Conservation (phyloP, 2,329 filamentous ascomycete genomes). For the Fusarium gaditjirri region DNA sequence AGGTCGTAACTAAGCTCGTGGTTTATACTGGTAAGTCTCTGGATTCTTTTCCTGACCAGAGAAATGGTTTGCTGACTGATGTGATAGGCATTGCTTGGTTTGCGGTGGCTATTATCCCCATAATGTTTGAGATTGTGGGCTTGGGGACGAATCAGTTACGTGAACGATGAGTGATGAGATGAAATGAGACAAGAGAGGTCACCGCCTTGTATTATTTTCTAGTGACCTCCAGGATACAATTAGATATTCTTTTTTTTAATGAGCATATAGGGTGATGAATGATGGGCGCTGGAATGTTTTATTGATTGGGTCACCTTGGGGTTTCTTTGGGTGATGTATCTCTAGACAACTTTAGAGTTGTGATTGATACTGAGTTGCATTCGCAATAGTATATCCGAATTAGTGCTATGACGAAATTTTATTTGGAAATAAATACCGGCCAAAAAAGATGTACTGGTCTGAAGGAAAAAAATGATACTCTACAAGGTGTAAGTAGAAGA, state of each 20-base stretch:
- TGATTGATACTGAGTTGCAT: constrained; percentile 1
- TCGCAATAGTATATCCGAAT: too few relatives aligned
- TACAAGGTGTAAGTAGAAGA: neutral
- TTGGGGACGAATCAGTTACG: constrained; percentile 56
- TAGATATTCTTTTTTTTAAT: constrained; percentile 36
- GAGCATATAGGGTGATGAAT: constrained; percentile 39
- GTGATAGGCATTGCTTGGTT: constrained; percentile 81
- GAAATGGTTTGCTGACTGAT: neutral
- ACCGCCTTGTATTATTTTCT: constrained; percentile 9
- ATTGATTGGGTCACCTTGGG: constrained; percentile 11
- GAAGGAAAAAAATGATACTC: neutral
- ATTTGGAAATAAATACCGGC: neutral
- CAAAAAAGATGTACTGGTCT: too few relatives aligned
- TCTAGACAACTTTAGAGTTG: constrained; percentile 22
- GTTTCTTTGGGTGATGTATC: constrained; percentile 6
- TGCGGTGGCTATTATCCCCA: constrained; percentile 78
- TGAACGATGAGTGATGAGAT: constrained; percentile 37
- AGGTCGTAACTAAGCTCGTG: constrained; percentile 95
- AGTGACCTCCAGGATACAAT: constrained; percentile 18
- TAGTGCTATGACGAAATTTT: neutral
- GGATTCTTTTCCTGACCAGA: neutral
- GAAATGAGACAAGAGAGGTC: constrained; percentile 10
- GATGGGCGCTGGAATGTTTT: constrained; percentile 33
- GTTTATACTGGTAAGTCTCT: constrained; percentile 80
- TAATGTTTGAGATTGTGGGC: constrained; percentile 73